Evolutionary conservation across 257 asterid genomes (phyloP), one percentile per base, ranked within the genome.

Genomic region (Przewalskia tangutica): DNA sequence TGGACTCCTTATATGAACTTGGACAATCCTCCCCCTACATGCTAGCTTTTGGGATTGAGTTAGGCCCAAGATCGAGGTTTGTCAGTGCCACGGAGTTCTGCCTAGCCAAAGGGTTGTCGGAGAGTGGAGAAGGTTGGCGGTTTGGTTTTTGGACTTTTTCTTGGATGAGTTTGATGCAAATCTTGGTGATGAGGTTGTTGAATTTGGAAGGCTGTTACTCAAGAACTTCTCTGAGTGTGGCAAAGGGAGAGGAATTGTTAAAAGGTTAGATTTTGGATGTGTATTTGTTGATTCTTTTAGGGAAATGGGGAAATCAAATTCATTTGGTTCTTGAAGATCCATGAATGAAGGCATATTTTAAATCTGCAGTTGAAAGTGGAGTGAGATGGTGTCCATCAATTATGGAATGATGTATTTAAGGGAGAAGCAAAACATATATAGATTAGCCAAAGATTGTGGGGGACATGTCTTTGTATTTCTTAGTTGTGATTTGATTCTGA

Each of bases 61-160:
- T n/a, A n/a, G n/a, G n/a, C n/a, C n/a, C n/a, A n/a, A n/a, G 89
- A 84, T 91, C 95, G 7, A 95, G 92, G 84, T 93, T 93, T 12
- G 86, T 79, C 3, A 95, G 87, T 10, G 98, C 98, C 67, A 93
- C 89, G 0, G 98, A 94, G n/a, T 89, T 88, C 40, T 92, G 97
- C 14, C 96, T 88, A 14, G 75, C 79, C 68, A 89, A 59, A 1
- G 85, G 82, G 8, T 82, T 76, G 71, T 63, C 80, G 9, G 86
- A 82, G 48, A 83, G 77, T 65, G 78, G 81, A 10, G 85, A 60
- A 46, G 62, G 54, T 62, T 42, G 67, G 23, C 75, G 87, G 32
- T 86, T 23, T 78, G 83, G 78, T 58, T 85, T 63, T 58, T 77
- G 75, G 56, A 34, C 16, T 82, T 71, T 78, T 83, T 89, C 79